These are phyloP conservation scores for Syzygium grande DNA, from an alignment of 345 rosid species.

Conservation along the genomic window DNA sequence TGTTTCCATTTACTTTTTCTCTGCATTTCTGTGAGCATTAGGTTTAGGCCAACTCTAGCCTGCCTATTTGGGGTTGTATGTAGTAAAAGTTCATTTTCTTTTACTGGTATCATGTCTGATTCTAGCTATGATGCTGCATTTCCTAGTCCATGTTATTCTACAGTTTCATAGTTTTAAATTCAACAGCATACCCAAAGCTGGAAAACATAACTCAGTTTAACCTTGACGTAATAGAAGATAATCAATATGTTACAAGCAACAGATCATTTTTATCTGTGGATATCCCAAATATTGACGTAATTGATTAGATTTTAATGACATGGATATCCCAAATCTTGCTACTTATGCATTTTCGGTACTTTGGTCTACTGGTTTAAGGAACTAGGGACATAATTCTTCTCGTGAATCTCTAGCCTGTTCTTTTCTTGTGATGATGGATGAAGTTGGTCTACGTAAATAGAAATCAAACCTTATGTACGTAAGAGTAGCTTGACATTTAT, in stretches of 20 bases:
- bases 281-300: neutral
- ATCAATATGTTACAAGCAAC: neutral
- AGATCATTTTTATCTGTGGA: neutral
- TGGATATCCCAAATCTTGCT: neutral
- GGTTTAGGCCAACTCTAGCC: neutral
- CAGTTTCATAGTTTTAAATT: neutral
- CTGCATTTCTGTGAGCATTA: neutral
- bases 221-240: neutral
- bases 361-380: neutral
- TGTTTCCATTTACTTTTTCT: neutral
- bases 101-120: neutral
- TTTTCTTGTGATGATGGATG: neutral
- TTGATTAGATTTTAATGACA: neutral
- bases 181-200: neutral
- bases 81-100: neutral
- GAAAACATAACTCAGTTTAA: neutral
- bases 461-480: neutral
- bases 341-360: neutral
- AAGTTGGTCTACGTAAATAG: neutral
- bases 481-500: neutral
- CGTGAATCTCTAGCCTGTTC: neutral
- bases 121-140: neutral
- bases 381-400: neutral
- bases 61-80: neutral
- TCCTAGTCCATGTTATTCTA: neutral